Percentiles rank a stretch among this genome's conserved stretches.
phyloP scores from a whole-genome alignment of 805 yeast species.

The Saccharomycopsis sp. region DNA sequence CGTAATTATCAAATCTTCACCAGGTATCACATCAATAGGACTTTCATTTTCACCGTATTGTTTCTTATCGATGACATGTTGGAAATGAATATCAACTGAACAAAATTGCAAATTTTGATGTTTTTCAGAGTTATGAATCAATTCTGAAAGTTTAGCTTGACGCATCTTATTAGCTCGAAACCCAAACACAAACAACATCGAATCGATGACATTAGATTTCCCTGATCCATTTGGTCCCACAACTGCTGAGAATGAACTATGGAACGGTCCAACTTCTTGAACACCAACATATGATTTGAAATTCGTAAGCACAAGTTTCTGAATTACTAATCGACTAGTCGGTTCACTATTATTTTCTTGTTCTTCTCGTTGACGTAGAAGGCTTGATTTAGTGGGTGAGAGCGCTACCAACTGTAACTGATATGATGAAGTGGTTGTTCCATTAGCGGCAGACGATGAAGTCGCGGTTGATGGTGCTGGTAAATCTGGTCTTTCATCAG shows the following conservation, averaged over 20 bases:
- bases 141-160: constrained; percentile 85
- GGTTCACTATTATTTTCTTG: constrained; percentile 28
- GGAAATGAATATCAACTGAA: constrained; percentile 86
- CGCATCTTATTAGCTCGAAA: constrained; percentile 96
- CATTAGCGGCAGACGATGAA: neutral
- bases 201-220: constrained; percentile 94
- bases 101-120: constrained; percentile 64
- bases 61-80: constrained; percentile 58
- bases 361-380: neutral
- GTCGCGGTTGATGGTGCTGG: constrained; percentile 18
- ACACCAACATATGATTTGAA: constrained; percentile 95
- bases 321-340: constrained; percentile 60
- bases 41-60: constrained; percentile 32
- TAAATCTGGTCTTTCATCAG: constrained; percentile 18
- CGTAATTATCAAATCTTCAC: constrained; percentile 55
- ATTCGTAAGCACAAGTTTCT: constrained; percentile 65
- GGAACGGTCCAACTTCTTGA: constrained; percentile 92
- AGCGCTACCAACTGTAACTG: constrained; percentile 9
- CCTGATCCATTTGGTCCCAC: constrained; percentile 99
- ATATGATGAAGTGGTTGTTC: neutral
- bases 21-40: constrained; percentile 39
- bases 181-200: constrained; percentile 93
- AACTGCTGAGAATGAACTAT: constrained; percentile 88
- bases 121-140: constrained; percentile 84
- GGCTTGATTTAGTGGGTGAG: constrained; percentile 9